Evolutionary conservation across 805 yeast species (phyloP), one percentile per base, ranked within the genome.

Genomic region (Jamesozyma piceae): DNA sequence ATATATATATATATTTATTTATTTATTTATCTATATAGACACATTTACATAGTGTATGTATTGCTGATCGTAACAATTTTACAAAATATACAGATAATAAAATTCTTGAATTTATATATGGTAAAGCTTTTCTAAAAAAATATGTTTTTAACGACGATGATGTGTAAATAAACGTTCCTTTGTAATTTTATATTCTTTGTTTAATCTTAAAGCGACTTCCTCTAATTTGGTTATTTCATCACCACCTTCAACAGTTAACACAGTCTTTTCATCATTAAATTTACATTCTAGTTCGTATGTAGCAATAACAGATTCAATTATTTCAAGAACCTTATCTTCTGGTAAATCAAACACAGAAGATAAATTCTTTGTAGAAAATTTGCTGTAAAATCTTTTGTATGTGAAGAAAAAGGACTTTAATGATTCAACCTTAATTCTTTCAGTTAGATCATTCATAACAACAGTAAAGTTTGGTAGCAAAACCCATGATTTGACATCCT

Each of bases 321-420:
- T 72, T 30, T 81, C 76, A 37, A 71, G 64, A 39, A 88, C 82
- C 43, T 70, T 69, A 13, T 67, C 68, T 47, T 66, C 71, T 14
- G 74, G 62, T 39, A 90, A 67, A 53, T 78, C 80, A 62, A 90
- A 92, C 48, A 78, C 71, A 39, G 69, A 60, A 19, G 87, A 68
- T 55, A 92, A 70, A 52, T 77, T 77, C 15, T 69, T 63, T 39
- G 88, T 64, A 3, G 95, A 80, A 43, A 90, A 73, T 49, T 83
- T 82, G 47, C 80, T 69, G 68, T 81, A 88, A 54, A 78, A 80
- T 28, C 79, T 65, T 60, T 84, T 85, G 69, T 82, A 88, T 49
- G 84, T 80, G 72, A 87, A 84, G 50, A 92, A 71, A 64, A 84
- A 92, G n/a, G 97, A 86, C 67, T 95, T 79, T 59, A 92, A 74